Percentiles rank a stretch among this genome's conserved stretches.
Evolutionary conservation across 331 rosid species (phyloP).

Genomic region (Malus hybrid): DNA sequence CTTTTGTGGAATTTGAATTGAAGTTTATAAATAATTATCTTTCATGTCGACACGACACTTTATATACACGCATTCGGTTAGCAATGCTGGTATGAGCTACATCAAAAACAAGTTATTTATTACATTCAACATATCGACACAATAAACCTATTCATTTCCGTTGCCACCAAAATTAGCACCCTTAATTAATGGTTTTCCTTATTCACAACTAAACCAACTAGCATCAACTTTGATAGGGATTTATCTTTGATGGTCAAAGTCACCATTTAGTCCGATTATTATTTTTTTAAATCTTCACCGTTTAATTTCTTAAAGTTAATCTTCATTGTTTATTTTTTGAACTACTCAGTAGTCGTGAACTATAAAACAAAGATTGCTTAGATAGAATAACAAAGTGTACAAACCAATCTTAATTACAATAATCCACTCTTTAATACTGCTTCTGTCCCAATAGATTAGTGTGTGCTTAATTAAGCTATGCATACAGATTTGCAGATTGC

Average conservation of each 20-base stretch:
- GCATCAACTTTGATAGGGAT: not conserved
- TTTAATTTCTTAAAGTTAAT: too few species aligned
- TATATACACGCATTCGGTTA: too few species aligned
- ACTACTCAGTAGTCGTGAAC: not conserved
- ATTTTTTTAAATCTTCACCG: not conserved
- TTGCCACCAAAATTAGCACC: not conserved
- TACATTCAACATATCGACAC: too few species aligned
- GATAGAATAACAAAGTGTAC: not conserved
- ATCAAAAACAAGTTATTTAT: too few species aligned
- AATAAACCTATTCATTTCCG: too few species aligned
- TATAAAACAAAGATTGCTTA: not conserved
- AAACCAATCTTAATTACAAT: not conserved
- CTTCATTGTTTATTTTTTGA: not conserved
- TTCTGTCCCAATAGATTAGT: too few species aligned
- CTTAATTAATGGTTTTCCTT: not conserved
- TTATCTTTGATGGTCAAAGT: not conserved
- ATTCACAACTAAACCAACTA: not conserved
- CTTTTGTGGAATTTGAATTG: too few species aligned
- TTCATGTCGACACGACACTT: too few species aligned
- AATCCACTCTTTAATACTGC: not conserved
- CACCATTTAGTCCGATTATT: too few species aligned
- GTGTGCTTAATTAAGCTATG: too few species aligned
- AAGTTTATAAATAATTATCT: too few species aligned
- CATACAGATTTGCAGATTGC: not conserved
- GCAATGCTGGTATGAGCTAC: too few species aligned